Percentiles rank a stretch among this genome's conserved stretches.
phyloP scores from a whole-genome alignment of 495 filamentous ascomycete species.

The Glarea lozoyensis region DNA sequence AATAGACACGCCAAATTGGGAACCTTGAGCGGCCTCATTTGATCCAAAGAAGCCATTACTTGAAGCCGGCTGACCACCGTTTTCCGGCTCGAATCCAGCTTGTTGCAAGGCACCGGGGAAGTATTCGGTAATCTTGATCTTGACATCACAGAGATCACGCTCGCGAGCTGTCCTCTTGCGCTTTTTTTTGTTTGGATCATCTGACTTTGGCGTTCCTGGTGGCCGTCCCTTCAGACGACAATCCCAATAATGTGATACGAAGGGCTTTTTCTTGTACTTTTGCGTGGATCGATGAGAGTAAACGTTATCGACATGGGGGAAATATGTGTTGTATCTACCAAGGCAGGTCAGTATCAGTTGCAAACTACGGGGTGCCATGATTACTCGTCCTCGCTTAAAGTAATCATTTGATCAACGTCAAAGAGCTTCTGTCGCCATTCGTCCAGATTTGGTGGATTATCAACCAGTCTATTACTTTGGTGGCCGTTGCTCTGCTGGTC shows the following conservation, averaged over 20 bases:
- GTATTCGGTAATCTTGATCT: constrained; percentile 87
- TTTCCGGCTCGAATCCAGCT: constrained; percentile 21
- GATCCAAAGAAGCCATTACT: constrained; percentile 27
- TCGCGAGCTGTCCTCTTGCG: constrained; percentile 70
- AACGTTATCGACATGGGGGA: constrained; percentile 84
- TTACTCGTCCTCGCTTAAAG: constrained; percentile 72
- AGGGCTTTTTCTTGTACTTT: constrained; percentile 73
- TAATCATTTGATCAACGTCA: constrained; percentile 65
- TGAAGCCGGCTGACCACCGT: constrained; percentile 18
- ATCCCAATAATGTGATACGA: constrained; percentile 84
- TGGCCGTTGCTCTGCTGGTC: constrained; percentile 43
- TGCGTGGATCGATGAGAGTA: constrained; percentile 88
- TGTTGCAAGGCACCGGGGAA: constrained; percentile 45
- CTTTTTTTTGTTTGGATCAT: constrained; percentile 84
- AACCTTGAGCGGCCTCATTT: constrained; percentile 19
- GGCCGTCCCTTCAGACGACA: constrained; percentile 82
- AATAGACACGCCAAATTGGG: constrained; percentile 35
- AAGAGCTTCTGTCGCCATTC: constrained; percentile 72
- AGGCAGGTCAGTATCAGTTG: constrained; percentile 13
- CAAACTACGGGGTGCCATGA: constrained; percentile 6
- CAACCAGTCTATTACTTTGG: constrained; percentile 46
- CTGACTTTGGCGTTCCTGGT: constrained; percentile 73
- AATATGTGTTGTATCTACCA: constrained; percentile 74
- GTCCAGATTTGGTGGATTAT: constrained; percentile 59
- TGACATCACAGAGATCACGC: constrained; percentile 79